Evolutionary conservation across 2,329 filamentous ascomycete species (phyloP).

Genomic region (Diaporthe velutina): DNA sequence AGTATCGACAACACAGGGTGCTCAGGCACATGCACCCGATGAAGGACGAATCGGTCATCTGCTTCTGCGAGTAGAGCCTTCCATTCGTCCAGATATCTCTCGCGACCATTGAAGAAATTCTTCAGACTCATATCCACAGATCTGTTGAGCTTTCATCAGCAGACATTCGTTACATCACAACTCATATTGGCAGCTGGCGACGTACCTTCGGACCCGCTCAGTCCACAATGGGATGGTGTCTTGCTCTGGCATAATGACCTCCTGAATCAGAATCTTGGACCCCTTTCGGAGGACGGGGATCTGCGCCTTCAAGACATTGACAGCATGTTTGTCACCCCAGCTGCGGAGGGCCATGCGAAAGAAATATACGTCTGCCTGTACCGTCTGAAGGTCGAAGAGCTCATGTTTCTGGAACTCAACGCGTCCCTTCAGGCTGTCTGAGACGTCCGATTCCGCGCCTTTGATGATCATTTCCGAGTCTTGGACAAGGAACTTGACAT

Average conservation of each 20-base stretch:
- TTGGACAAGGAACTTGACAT: neutral
- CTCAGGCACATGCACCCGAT: neutral
- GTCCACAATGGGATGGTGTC: neutral
- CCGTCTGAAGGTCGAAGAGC: constrained; percentile 5
- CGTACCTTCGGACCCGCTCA: neutral
- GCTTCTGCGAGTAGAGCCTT: neutral
- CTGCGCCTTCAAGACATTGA: constrained; percentile 46
- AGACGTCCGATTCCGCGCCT: neutral
- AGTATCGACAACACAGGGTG: neutral
- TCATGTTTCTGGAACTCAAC: constrained; percentile 27
- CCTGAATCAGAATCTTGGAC: constrained; percentile 5
- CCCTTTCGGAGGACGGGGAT: constrained; percentile 1
- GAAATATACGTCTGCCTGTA: constrained; percentile 22
- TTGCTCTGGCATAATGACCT: neutral
- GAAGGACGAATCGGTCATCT: constrained; percentile 1
- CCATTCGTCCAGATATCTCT: constrained; percentile 12
- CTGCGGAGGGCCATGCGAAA: constrained; percentile 59
- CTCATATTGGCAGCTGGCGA: neutral
- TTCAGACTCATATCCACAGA: constrained; percentile 1
- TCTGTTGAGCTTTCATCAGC: neutral
- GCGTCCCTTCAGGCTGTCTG: neutral
- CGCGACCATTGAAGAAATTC: neutral
- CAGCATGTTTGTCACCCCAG: constrained; percentile 54
- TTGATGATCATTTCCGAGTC: neutral
- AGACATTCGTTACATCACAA: neutral